These are phyloP conservation scores for Saprolegnia parasitica DNA, from an alignment of 352 stramenopile species.

Conservation along the genomic window DNA sequence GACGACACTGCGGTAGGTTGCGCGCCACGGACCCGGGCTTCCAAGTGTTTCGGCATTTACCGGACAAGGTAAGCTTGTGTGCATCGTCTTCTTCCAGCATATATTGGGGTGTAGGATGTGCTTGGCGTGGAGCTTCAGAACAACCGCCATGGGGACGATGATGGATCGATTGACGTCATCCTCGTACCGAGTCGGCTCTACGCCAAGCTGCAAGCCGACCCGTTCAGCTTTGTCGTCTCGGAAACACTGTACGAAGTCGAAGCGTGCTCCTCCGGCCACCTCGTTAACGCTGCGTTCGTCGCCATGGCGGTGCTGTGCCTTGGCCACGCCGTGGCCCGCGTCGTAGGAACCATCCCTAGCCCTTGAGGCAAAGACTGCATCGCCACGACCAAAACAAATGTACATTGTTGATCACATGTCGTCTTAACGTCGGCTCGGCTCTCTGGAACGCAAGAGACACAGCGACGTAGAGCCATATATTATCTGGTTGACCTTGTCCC, in stretches of 20 bases:
- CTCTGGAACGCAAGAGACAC: too few species aligned
- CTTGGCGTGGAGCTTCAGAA: slow-evolving; percentile 62
- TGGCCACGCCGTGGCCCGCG: slow-evolving; percentile 37
- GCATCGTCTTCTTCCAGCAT: too few species aligned
- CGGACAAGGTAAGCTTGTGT: slow-evolving; percentile 60
- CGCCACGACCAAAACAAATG: too few species aligned
- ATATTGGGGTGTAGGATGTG: slow-evolving; percentile 26
- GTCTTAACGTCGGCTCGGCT: too few species aligned
- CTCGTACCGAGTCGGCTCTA: slow-evolving; percentile 66
- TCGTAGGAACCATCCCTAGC: neutral
- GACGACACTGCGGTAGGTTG: slow-evolving; percentile 39
- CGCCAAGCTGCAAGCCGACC: slow-evolving; percentile 76
- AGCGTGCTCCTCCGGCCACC: slow-evolving; percentile 77
- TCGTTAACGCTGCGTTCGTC: slow-evolving; percentile 64
- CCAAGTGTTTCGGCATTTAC: slow-evolving; percentile 82
- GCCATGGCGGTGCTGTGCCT: slow-evolving; percentile 84
- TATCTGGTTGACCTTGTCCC: too few species aligned
- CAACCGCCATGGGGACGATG: slow-evolving; percentile 36
- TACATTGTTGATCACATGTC: too few species aligned
- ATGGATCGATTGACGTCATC: slow-evolving; percentile 49
- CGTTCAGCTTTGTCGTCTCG: slow-evolving; percentile 81
- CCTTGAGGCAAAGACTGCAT: too few species aligned
- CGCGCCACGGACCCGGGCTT: slow-evolving; percentile 55
- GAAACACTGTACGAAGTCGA: slow-evolving; percentile 79
- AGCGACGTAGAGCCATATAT: too few species aligned